Evolutionary conservation across 768 basidiomycete species (phyloP), one percentile per base, ranked within the genome.

Genomic region (Rhodotorula paludigena): DNA sequence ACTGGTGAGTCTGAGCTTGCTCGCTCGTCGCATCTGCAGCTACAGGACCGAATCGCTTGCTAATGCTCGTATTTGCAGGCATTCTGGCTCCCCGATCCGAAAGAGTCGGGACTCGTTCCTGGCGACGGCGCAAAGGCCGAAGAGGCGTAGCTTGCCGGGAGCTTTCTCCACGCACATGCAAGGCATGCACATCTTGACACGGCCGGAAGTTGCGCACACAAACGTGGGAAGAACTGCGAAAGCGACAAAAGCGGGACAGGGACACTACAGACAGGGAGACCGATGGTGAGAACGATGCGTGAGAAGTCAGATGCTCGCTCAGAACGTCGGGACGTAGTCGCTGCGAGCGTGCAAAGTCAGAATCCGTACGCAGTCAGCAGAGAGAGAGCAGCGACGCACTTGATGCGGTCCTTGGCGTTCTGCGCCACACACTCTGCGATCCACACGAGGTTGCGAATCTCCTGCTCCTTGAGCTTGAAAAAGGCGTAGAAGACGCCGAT

Each of bases 361-460:
- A 20, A 41, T 20, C 41, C 12, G 11, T 11, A 7, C 30, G n/a
- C 28, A 9, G 6, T 3, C 25, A 16, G 32, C 30, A 42, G 41
- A 25, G 51, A 42, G n/a, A 35, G 41, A 23, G 41, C 30, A 36
- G 41, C 0, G 12, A 45, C 67, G 32, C 39, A 65, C 61, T 68
- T 68, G 57, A 72, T 68, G 35, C 71, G 56, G 35, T 72, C 71
- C 79, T 87, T 86, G 51, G 92, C 92, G 80, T 94, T 88, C 82
- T 97, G 94, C 15, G 92, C 92, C 74, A 98, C 96, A 79, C 94
- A 97, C 81, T 98, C 94, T 0, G 73, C 72, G 35, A 78, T 77
- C 80, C 80, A 81, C 28, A 77, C 78, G 53, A 80, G 62, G 69
- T 78, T 81, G 60, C 80, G 68, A 20, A 81, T 79, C 73, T 82